Evolutionary conservation across 129 eudicot genomes (phyloP), one percentile per base, ranked within the genome.

Genomic region (Helichrysum umbraculigerum): DNA sequence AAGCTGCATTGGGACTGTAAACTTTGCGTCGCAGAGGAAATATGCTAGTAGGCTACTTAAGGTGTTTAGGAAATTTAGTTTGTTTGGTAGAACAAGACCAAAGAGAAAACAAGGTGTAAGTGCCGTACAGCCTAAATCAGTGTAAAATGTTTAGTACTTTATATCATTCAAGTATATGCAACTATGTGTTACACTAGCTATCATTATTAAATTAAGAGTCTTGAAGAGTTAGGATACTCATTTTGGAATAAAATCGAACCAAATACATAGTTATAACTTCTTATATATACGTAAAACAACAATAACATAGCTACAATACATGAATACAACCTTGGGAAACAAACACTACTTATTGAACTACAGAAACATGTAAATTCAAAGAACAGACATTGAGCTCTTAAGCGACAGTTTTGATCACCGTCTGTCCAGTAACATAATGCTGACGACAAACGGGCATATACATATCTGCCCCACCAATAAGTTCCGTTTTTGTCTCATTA

Each of bases 401-500:
- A 29, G 34, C 62, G 58, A 39, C 25, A 16, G 83, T 73, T 78
- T 81, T 87, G 11, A 81, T 77, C 51, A 81, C 83, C 66, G 42
- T 68, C 29, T 87, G 90, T 32, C 87, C 88, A 14, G 56, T 85
- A 17, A 77, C 87, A 81, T 91, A 95, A 80, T 95, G 99, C 62
- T 77, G 97, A n/a, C 97, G 94, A 74, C 99, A 95, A 68, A 95
- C 97, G 10, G 99, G 99, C 92, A 95, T 95, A 85, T 91, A 95
- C 34, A 87, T 71, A 84, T 91, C 96, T 12, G 92, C 87, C 30
- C 99, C 99, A 33, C 94, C 99, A 14, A 95, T 32, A 65, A 65
- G 70, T 29, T 65, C 70, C 7, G 47, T 65, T 65, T 61, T 61
- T 0, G 86, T 83, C 71, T 89, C 90, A 4, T 72, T 88, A 0